Evolutionary conservation across 2,329 filamentous ascomycete species (phyloP), one percentile per base, ranked within the genome.

Genomic region (Colletotrichum somersetense): DNA sequence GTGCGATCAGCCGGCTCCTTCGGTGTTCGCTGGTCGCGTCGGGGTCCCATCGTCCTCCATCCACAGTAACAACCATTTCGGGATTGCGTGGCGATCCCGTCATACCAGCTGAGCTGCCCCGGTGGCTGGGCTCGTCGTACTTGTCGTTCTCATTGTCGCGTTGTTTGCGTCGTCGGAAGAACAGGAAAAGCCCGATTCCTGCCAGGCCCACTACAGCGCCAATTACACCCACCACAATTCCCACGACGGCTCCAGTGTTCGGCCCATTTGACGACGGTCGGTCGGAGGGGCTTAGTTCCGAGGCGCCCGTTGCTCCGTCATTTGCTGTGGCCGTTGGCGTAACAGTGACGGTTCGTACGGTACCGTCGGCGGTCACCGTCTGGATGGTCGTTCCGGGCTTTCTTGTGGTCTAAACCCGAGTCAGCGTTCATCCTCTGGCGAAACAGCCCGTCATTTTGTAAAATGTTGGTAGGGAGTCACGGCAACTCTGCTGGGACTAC

Each of bases 281-380:
- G 8, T 52, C 53, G 0, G 64, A 50, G 42, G 67, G 50, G 11
- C 33, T 53, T 35, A 63, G 5, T 40, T 73, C 67, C 1, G 72
- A 57, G 8, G 73, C 66, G 23, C 70, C 71, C 8, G 67, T 62
- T n/a, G 73, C 71, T 14, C 46, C 71, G 12, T 73, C 71, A 78
- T 76, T 44, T 77, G 77, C 38, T 7, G 71, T 62, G 18, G 75
- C 73, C 0, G 85, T 85, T 0, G 88, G 87, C 8, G 82, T 82
- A 20, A 88, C 83, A 1, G 87, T 89, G 3, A 91, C 85, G 1
- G 88, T 91, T 69, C 83, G 84, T 30, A 89, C 80, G 6, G 81
- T 84, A 23, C 89, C 88, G 12, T 83, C 85, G 8, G 84, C 82
- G 0, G 88, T 91, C 12, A 91, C 84, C 0, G 89, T 91, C 76